Conservation (phyloP, 2,329 filamentous ascomycete species). For the Periglandula ipomoeae region DNA sequence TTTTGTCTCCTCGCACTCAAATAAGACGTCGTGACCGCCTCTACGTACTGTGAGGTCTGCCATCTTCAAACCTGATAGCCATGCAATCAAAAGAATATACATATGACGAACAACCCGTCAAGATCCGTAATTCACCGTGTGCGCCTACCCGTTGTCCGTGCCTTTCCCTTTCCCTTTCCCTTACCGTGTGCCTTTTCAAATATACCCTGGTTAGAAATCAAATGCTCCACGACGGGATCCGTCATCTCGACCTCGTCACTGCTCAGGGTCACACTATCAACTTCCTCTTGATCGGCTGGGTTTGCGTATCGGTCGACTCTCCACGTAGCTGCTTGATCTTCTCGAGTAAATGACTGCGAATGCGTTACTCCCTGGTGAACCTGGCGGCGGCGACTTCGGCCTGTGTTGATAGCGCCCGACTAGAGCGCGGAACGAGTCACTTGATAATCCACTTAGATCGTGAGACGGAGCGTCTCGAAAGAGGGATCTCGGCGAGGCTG, state of each 20-base stretch:
- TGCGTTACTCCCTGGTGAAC: constrained; percentile 22
- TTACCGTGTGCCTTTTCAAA: not conserved
- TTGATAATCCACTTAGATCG: constrained; percentile 12
- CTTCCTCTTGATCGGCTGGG: constrained; percentile 37
- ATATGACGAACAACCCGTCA: not conserved
- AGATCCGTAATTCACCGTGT: not conserved
- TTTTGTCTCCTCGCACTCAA: too few relatives aligned
- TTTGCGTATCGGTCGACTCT: constrained; percentile 14
- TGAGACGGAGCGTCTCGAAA: constrained; percentile 2
- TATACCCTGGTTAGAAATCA: not conserved
- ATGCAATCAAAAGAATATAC: not conserved
- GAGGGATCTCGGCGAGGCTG: not conserved
- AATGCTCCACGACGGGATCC: not conserved
- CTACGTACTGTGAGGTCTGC: too few relatives aligned
- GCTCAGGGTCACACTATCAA: constrained; percentile 24
- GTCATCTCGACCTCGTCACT: not conserved
- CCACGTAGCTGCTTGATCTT: constrained; percentile 40
- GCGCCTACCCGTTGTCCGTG: not conserved
- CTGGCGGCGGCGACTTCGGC: constrained; percentile 15
- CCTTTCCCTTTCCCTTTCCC: not conserved
- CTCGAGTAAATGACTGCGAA: constrained; percentile 42
- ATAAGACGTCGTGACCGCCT: too few relatives aligned
- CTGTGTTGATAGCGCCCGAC: constrained; percentile 18
- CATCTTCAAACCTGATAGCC: too few relatives aligned
- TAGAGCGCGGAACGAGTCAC: constrained; percentile 15